Conservation (phyloP, 805 yeast genomes). For the Alloascoidea hylecoeti region DNA sequence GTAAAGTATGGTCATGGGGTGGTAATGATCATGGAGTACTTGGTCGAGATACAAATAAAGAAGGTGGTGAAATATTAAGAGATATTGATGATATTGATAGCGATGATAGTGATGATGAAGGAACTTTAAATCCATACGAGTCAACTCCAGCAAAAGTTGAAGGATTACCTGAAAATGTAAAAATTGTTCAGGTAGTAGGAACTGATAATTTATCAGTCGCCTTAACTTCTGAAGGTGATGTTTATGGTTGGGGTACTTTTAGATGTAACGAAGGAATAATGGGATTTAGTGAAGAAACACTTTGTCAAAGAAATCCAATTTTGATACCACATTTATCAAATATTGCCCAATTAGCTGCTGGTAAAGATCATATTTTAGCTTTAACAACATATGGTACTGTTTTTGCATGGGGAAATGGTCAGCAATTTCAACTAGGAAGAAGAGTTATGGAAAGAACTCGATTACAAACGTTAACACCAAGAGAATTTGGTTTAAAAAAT, state of each 20-base stretch:
- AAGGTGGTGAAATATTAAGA: conserved; percentile 49
- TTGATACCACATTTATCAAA: conserved; percentile 42
- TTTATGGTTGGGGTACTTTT: conserved; percentile 3
- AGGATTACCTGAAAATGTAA: conserved; percentile 1
- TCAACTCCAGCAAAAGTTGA: conserved; percentile 1
- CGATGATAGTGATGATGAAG: background rate
- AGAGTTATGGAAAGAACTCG: conserved; percentile 65
- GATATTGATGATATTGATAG: conserved; percentile 47
- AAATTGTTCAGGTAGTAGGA: conserved; percentile 2
- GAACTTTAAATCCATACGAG: conserved; percentile 1
- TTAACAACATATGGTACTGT: conserved; percentile 63
- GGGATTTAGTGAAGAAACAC: background rate
- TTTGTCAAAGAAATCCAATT: conserved; percentile 41
- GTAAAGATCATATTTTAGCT: conserved; percentile 69
- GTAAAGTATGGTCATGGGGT: conserved; percentile 3
- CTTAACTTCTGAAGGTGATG: conserved; percentile 1
- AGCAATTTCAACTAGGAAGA: conserved; percentile 70
- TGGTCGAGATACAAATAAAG: background rate
- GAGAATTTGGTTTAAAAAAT: conserved; percentile 62
- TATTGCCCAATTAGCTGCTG: conserved; percentile 62
- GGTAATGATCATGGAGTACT: background rate
- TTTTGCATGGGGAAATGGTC: conserved; percentile 85
- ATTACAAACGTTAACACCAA: conserved; percentile 56
- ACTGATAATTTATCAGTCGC: conserved; percentile 1
- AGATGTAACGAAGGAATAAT: background rate